Evolutionary conservation across 148 eudicot genomes (phyloP).

Genomic region (Chenopodium berlandieri): DNA sequence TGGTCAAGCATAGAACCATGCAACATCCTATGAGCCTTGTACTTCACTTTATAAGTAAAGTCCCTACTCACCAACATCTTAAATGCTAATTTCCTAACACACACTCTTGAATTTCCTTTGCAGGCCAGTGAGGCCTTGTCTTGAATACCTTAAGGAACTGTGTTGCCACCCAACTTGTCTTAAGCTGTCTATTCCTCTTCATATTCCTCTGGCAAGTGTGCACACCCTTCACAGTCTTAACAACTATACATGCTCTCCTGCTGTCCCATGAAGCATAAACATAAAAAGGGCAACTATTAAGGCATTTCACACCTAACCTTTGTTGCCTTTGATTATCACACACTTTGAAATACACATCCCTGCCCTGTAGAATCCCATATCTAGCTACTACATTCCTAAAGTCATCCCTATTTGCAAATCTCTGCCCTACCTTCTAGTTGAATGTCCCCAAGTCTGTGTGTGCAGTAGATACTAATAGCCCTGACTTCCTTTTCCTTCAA

Average conservation of each 20-base stretch:
- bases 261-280: neutral
- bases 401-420: neutral
- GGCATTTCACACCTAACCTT: neutral
- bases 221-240: neutral
- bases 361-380: neutral
- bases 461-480: neutral
- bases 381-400: neutral
- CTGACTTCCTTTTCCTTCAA: no score
- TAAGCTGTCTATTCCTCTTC: neutral
- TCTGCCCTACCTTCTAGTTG: neutral
- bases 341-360: neutral
- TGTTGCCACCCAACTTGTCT: neutral
- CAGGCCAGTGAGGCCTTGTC: no score
- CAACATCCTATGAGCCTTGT: no score
- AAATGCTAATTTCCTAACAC: no score
- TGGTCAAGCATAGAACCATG: no score
- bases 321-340: neutral
- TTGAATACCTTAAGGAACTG: no score
- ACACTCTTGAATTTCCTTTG: no score
- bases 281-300: neutral
- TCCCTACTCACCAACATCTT: no score
- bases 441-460: neutral
- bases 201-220: neutral
- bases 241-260: neutral
- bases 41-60: no score